Evolutionary conservation across 1,284 basidiomycete species (phyloP), one percentile per base, ranked within the genome.

Genomic region (Abortiporus biennis): DNA sequence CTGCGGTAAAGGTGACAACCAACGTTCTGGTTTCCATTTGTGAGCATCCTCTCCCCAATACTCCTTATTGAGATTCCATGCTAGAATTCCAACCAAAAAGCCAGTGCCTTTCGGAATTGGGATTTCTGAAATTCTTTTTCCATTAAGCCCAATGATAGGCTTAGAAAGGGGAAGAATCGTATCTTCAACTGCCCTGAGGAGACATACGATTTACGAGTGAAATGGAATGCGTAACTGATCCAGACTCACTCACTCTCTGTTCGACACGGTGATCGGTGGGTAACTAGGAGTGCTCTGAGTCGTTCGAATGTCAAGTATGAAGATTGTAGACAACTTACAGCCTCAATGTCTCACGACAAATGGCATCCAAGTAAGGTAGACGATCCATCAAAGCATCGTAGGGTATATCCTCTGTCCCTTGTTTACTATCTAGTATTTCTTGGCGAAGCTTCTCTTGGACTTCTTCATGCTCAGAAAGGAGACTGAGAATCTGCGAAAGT

Each of bases 31-130:
- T 69, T 56, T 72, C 62, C 72, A 79, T 38, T 76, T 67, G 13
- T 46, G 45, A 3, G 71, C 67, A 51, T 80, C 77, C 32, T 69
- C 64, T 6, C 78, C 78, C 78, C 78, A 81, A 3, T 78, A 56
- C 1, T 61, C 55, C 46, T 65, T 67, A 32, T 62, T 55, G 8
- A 62, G 52, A 50, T 81, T 78, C 32, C 75, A 48, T 0, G 63
- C 56, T 2, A 64, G 46, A 13, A 78, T 69, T 2, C 76, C 72
- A 15, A 78, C 59, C 8, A 69, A 42, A 0, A 78, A 46, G 0
- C 54, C 49, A 38, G 76, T 72, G 4, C 72, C 75, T 47, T 74
- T 72, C 11, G 55, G 49, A 11, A 72, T 57, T 0, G 62, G 44
- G 13, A 81, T 52, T 15, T 60, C 58, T 27, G 64, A 54, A 2